Percentiles rank a stretch among this genome's conserved stretches.
Conservation (phyloP, 805 yeast genomes). For the Candida silvicultrix region DNA sequence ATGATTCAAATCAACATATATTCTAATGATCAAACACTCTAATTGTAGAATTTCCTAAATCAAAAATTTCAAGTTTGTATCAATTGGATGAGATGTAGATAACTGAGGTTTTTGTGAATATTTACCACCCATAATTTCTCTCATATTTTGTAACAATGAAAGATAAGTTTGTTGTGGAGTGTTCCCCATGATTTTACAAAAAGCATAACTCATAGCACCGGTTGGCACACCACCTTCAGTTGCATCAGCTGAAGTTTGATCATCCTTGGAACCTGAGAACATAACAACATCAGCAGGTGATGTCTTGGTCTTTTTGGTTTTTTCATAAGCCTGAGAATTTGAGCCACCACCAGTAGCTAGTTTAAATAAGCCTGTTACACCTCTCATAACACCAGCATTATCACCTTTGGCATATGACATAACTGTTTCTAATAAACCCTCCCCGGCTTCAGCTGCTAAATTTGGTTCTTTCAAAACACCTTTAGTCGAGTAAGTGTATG, state of each 20-base stretch:
- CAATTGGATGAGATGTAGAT: slow-evolving; percentile 77
- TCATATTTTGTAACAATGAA: slow-evolving; percentile 63
- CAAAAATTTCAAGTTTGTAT: slow-evolving; percentile 46
- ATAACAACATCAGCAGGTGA: slow-evolving; percentile 74
- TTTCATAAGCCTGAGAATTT: slow-evolving; percentile 31
- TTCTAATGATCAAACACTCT: neutral
- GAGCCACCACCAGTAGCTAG: slow-evolving; percentile 33
- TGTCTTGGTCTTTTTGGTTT: slow-evolving; percentile 48
- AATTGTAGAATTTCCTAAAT: slow-evolving; percentile 19
- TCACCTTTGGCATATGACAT: slow-evolving; percentile 58
- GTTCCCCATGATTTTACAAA: slow-evolving; percentile 52
- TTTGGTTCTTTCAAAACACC: slow-evolving; percentile 81
- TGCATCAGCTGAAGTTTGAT: slow-evolving; percentile 82
- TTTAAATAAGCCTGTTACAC: slow-evolving; percentile 36
- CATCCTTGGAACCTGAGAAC: slow-evolving; percentile 78
- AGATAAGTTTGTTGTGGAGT: slow-evolving; percentile 65
- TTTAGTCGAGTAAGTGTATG: slow-evolving; percentile 74
- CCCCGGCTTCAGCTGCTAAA: slow-evolving; percentile 68
- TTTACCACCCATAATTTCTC: slow-evolving; percentile 53
- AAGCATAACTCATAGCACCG: slow-evolving; percentile 84
- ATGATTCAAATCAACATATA: neutral
- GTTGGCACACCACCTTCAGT: slow-evolving; percentile 62
- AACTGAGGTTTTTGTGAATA: slow-evolving; percentile 83
- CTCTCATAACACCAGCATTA: slow-evolving; percentile 32
- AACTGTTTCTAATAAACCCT: slow-evolving; percentile 54